Base-by-base conservation (phyloP, 2,329 filamentous ascomycete genomes). In the Aspergillus ochraceus region DNA sequence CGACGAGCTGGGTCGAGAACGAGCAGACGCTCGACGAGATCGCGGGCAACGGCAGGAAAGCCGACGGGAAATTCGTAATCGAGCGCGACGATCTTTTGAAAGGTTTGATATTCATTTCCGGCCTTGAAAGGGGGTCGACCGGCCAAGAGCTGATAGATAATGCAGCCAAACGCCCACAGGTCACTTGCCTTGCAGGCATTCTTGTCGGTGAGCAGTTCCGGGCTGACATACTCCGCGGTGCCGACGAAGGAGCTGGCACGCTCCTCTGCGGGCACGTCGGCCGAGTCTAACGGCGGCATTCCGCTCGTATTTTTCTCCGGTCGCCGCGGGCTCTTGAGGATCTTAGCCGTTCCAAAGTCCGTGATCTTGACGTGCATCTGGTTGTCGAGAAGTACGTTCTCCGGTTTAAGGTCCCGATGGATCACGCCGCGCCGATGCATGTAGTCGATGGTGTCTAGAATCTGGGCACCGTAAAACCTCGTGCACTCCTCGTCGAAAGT, bases 361-460 rank as follows among this genome's bases (percentile, higher is more conserved):
- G 95, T 99, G 65, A 99, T 97, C 75, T 99, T 99, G 77, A 98
- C 89, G 70, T 98, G 92, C 90, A 97, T 96, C 71, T 96, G 90
- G 65, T 93, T 90, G 74, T 99, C 95, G 42, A 99, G 82, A 6
- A 99, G 84, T 4, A 99, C 93, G 66, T 99, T 99, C 74, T 99
- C 95, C 0, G 95, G 95, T 72, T 99, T 99, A 65, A 99, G 77
- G 73, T 99, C 95, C 65, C 95, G 90, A 76, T 99, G 95, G 61
- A 99, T 98, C 24, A 99, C 92, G 22, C 94, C 95, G 64, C 92
- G 87, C 47, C 89, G 92, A 79, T 99, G 95, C 95, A 99, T 99
- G 76, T 98, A 98, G 70, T 94, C 91, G 71, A 99, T 94, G 22
- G 95, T 89, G 75, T 98, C 95, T 52, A 99, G 83, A 65, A 99